Evolutionary conservation across 257 asterid genomes (phyloP).

Genomic region (Solanum piurae): DNA sequence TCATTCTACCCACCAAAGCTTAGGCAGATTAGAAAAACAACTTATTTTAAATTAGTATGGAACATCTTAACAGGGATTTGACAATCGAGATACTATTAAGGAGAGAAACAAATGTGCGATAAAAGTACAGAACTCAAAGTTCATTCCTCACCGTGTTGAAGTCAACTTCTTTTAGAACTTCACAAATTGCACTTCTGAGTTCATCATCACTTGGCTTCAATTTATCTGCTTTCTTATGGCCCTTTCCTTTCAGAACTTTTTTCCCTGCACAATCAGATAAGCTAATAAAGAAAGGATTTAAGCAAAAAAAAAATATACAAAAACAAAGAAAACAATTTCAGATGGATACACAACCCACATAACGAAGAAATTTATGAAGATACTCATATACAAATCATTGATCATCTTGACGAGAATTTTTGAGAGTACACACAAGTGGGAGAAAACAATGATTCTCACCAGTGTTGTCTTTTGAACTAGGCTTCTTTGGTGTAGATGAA

Average conservation of each 20-base stretch:
- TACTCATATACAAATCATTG: background rate
- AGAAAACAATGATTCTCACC: slow-evolving; percentile 32
- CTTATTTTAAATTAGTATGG: background rate
- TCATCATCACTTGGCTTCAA: slow-evolving; percentile 23
- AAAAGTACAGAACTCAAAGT: background rate
- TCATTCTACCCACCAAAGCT: background rate
- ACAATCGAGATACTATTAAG: background rate
- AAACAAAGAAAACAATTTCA: background rate
- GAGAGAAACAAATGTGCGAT: background rate
- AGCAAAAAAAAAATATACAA: background rate
- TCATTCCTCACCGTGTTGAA: slow-evolving; percentile 36
- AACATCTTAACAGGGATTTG: background rate
- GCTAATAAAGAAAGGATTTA: background rate
- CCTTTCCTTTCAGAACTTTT: slow-evolving; percentile 24
- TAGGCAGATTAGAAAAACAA: background rate
- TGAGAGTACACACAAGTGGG: background rate
- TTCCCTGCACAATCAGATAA: slow-evolving; percentile 20
- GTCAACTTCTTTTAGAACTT: slow-evolving; percentile 30
- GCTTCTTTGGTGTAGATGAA: slow-evolving; percentile 38
- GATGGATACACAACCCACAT: background rate
- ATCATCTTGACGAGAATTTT: background rate
- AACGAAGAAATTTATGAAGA: background rate
- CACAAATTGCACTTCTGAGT: slow-evolving; percentile 26
- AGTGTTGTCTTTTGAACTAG: slow-evolving; percentile 35
- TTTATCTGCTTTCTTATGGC: slow-evolving; percentile 14